These are phyloP conservation scores for Trametes punicea DNA, from an alignment of 768 basidiomycete genomes.

Conservation along the genomic window DNA sequence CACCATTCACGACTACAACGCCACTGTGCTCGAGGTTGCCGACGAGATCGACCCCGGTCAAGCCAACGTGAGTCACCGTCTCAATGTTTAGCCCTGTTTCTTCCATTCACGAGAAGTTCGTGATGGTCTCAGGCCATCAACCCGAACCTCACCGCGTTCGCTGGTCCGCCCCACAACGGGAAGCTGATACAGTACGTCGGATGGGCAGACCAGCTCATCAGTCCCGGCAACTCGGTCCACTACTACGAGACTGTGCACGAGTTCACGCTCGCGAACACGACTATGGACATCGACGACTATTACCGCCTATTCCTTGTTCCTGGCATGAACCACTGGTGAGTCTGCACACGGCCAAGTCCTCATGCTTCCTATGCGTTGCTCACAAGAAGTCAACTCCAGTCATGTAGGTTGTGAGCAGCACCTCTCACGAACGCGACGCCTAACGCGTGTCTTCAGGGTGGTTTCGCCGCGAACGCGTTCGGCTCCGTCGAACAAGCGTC, in stretches of 20 bases:
- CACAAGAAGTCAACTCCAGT: neutral
- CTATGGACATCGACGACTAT: constrained; percentile 29
- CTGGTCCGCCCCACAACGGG: constrained; percentile 22
- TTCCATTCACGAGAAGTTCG: too few relatives aligned
- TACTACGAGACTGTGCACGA: constrained; percentile 27
- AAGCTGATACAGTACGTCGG: constrained; percentile 28
- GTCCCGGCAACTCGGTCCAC: constrained; percentile 27
- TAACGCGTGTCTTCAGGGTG: constrained; percentile 15
- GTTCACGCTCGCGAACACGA: constrained; percentile 21
- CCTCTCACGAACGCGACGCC: neutral
- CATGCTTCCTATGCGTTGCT: neutral
- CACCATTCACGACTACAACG: constrained; percentile 20
- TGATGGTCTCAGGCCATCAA: constrained; percentile 20
- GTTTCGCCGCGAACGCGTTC: constrained; percentile 28
- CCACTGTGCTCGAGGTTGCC: constrained; percentile 14
- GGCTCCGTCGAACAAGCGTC: constrained; percentile 26
- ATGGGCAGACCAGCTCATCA: constrained; percentile 31
- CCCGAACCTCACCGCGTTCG: constrained; percentile 24
- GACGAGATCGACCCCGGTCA: constrained; percentile 25
- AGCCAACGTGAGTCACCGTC: constrained; percentile 14
- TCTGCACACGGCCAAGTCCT: neutral
- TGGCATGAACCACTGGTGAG: constrained; percentile 33
- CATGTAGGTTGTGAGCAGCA: neutral
- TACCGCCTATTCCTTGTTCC: constrained; percentile 34
- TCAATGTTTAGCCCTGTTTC: neutral